Conservation (phyloP, 345 rosid species). For the Lagerstroemia speciosa region DNA sequence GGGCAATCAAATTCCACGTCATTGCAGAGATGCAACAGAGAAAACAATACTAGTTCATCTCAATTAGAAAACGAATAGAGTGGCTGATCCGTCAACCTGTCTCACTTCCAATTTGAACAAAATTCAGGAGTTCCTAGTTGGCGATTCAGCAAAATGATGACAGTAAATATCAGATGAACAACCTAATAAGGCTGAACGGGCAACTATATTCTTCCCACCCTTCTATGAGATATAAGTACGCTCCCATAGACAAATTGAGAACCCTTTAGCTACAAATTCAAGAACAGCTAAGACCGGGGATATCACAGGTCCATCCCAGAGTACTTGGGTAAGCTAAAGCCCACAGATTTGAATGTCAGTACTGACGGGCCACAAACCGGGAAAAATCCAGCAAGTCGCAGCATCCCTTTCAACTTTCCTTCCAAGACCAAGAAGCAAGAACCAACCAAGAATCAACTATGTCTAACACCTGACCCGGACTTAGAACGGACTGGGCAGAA, state of each 20-base stretch:
- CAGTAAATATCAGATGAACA: neutral
- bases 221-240: too few species aligned
- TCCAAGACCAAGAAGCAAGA: neutral
- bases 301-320: too few species aligned
- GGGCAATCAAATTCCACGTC: neutral
- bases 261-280: too few species aligned
- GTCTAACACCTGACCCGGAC: neutral
- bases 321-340: neutral
- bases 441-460: neutral
- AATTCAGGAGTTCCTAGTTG: neutral
- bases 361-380: neutral
- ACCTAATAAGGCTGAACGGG: neutral
- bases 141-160: neutral
- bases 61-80: neutral
- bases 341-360: neutral
- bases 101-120: neutral
- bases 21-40: neutral
- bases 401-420: too few species aligned
- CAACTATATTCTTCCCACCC: too few species aligned
- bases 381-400: neutral
- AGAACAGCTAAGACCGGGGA: too few species aligned
- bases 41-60: neutral
- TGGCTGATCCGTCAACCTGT: too few species aligned
- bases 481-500: neutral
- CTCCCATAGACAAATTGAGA: too few species aligned